A percentile compares a stretch with the other conserved stretches of the same genome.
phyloP scores from a whole-genome alignment of 176 grass and related monocot species.

The Cocos nucifera region DNA sequence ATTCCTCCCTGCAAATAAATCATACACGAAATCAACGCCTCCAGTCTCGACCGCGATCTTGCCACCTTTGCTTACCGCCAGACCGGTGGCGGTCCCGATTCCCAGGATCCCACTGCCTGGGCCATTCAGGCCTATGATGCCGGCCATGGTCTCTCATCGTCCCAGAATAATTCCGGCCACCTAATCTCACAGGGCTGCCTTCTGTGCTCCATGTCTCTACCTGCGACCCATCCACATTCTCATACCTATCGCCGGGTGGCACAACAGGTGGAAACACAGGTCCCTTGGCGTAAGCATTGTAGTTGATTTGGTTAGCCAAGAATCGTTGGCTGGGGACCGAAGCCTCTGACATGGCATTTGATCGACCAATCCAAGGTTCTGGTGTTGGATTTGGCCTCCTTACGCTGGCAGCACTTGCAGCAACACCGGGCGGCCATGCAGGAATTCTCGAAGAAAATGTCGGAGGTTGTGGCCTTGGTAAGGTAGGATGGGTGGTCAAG shows the following conservation, averaged over 20 bases:
- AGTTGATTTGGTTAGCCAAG: slow-evolving; percentile 27
- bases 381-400: slow-evolving; percentile 9
- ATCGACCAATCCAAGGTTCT: slow-evolving; percentile 21
- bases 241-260: slow-evolving; percentile 13
- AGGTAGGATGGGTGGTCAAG: slow-evolving; percentile 1
- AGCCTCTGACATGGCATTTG: slow-evolving; percentile 21
- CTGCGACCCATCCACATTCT: not conserved
- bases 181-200: slow-evolving; percentile 1
- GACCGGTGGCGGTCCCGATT: slow-evolving; percentile 25
- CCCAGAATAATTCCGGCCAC: slow-evolving; percentile 18
- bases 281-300: slow-evolving; percentile 18
- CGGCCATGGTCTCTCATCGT: slow-evolving; percentile 1
- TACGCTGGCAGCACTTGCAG: not conserved
- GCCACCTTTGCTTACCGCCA: slow-evolving; percentile 16
- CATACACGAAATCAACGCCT: slow-evolving; percentile 37
- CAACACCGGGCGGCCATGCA: slow-evolving; percentile 34
- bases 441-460: not conserved
- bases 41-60: slow-evolving; percentile 5
- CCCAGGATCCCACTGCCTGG: slow-evolving; percentile 12
- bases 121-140: slow-evolving; percentile 16
- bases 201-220: slow-evolving; percentile 20
- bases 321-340: slow-evolving; percentile 1
- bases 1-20: slow-evolving; percentile 13
- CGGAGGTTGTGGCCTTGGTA: not conserved
- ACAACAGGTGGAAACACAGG: slow-evolving; percentile 1